Base-by-base conservation (phyloP, 2,329 filamentous ascomycete species). In the Paraphoma sp. region DNA sequence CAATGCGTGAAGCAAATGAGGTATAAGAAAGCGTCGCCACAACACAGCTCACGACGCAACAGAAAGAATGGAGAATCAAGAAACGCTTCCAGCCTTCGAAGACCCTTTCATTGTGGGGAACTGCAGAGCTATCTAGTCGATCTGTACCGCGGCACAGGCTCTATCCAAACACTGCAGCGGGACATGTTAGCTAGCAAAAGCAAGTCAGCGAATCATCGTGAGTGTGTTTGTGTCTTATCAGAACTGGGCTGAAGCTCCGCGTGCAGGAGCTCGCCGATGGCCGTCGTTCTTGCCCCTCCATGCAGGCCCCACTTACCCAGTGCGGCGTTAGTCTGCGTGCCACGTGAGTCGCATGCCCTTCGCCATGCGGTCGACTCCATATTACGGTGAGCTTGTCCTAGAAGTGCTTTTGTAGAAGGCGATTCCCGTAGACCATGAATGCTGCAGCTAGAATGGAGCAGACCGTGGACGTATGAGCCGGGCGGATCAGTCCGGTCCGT, bases 181-280 rank as follows among this genome's bases (percentile, higher is more conserved):
- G 29, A 16, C 10, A 17, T 4, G 12, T 11, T 30, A 16, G 30
- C 16, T 8, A 12, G 9, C 45, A 57, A 45, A 56, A 52, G 36
- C 31, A 45, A 18, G 41, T 43, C 33, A 7, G 23, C 64, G 61
- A 69, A 69, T 67, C 58, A 65, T 23, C 55, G 14, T 33, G 17
- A 16, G 31, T 44, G 28, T 46, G 48, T 57, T 60, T 56, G 40
- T 28, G 49, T 56, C 61, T 66, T 62, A 65, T 65, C 63, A 56
- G 41, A 14, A 44, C 36, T 43, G 43, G 44, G 57, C 48, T 49
- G 45, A 56, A 46, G 54, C 49, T 65, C 57, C 54, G 60, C 57
- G 51, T 53, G 58, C 57, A 65, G 68, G 68, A 68, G 65, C 60
- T 68, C 68, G 68, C 56, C 68, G 66, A 68, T 63, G 57, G 53